A percentile compares a stretch with the other conserved stretches of the same genome.
Conservation (phyloP, 106 monocot genomes). For the Iris macrosiphon region DNA sequence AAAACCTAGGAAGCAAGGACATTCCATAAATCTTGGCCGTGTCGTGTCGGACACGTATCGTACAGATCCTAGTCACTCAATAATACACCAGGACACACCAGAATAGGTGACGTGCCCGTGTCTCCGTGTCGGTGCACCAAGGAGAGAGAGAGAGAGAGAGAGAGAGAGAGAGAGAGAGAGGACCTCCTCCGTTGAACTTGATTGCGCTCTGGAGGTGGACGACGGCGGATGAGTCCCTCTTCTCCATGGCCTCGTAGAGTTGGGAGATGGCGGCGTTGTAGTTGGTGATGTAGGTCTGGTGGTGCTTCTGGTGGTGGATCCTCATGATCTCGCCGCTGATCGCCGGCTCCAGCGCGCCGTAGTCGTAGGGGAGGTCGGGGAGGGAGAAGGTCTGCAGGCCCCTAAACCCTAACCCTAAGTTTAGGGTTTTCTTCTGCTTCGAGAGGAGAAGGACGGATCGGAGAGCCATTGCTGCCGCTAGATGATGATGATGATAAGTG, state of each 20-base stretch:
- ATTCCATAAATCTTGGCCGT: too few relatives aligned
- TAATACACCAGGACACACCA: too few relatives aligned
- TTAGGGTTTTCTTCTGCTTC: slow-evolving; percentile 36
- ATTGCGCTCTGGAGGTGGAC: slow-evolving; percentile 87
- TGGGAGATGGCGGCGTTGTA: slow-evolving; percentile 97
- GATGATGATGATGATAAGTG: too few relatives aligned
- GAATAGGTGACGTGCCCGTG: too few relatives aligned
- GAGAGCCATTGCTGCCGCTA: slow-evolving; percentile 40
- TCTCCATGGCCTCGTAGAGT: slow-evolving; percentile 72
- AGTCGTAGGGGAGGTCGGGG: slow-evolving; percentile 90
- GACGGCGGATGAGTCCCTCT: slow-evolving; percentile 71
- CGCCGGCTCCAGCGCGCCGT: slow-evolving; percentile 85
- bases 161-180: background rate
- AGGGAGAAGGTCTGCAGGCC: slow-evolving; percentile 60
- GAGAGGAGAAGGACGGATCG: slow-evolving; percentile 34
- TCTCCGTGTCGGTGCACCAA: too few relatives aligned
- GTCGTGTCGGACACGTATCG: too few relatives aligned
- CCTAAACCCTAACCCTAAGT: slow-evolving; percentile 15
- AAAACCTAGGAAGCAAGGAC: too few relatives aligned
- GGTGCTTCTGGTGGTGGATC: slow-evolving; percentile 97
- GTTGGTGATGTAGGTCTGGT: slow-evolving; percentile 91
- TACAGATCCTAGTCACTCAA: too few relatives aligned
- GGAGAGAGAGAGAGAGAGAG: too few relatives aligned
- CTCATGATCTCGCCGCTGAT: slow-evolving; percentile 98
- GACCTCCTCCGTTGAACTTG: slow-evolving; percentile 99